These are phyloP conservation scores for Ilyonectria mors-panacis DNA, from an alignment of 2,329 filamentous ascomycete species.

Conservation along the genomic window DNA sequence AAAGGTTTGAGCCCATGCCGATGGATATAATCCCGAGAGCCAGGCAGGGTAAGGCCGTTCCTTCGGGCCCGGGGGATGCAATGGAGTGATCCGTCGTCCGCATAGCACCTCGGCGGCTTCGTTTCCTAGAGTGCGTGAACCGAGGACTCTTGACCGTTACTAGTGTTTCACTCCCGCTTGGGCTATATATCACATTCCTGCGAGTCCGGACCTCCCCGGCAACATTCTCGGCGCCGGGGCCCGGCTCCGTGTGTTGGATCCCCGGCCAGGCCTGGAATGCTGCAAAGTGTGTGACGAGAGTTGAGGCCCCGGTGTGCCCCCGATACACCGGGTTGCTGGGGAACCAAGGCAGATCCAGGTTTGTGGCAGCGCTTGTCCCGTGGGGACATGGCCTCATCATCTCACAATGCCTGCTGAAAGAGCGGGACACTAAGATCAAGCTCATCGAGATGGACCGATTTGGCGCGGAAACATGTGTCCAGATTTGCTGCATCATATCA, in stretches of 20 bases:
- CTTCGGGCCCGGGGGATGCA: slow-evolving; percentile 4
- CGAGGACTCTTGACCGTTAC: slow-evolving; percentile 24
- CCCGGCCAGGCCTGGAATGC: slow-evolving; percentile 43
- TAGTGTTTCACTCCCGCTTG: slow-evolving; percentile 36
- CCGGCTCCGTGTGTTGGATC: slow-evolving; percentile 40
- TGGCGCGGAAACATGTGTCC: slow-evolving; percentile 14
- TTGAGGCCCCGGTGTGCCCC: slow-evolving; percentile 26
- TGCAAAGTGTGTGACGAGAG: slow-evolving; percentile 35
- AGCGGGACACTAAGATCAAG: slow-evolving; percentile 25
- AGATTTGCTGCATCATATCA: slow-evolving; percentile 15
- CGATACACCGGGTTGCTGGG: slow-evolving; percentile 38
- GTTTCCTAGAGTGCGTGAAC: background rate
- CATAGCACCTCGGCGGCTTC: background rate
- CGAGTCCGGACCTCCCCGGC: slow-evolving; percentile 33
- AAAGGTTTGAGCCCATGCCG: slow-evolving; percentile 37
- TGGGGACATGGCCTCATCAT: slow-evolving; percentile 25
- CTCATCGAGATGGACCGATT: slow-evolving; percentile 30
- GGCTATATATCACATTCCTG: slow-evolving; percentile 44
- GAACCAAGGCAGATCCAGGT: slow-evolving; percentile 36
- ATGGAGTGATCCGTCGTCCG: background rate
- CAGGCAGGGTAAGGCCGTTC: slow-evolving; percentile 35
- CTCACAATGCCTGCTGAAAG: slow-evolving; percentile 15
- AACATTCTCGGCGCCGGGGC: slow-evolving; percentile 44
- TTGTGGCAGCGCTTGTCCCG: slow-evolving; percentile 31
- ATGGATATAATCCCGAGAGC: slow-evolving; percentile 40